Base-by-base conservation (phyloP, 305 asterid species). In the Ruellia speciosa region DNA sequence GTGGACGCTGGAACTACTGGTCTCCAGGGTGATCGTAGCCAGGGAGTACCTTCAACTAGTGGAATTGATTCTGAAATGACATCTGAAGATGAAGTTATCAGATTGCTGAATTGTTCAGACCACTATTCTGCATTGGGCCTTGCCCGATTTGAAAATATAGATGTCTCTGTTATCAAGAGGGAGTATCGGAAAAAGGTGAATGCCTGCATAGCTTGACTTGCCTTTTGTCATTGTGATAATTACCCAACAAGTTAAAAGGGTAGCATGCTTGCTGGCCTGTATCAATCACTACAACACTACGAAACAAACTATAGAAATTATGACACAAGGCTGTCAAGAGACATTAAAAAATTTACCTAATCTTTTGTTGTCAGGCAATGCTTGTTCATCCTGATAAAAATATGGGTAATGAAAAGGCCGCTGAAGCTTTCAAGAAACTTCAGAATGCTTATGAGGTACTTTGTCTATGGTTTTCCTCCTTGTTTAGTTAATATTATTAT, bases 361-460 rank as follows among this genome's bases (percentile, higher is more conserved):
- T 54, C 33, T 49, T 61, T 71, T 56, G 31, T 75, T 73, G 18
- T 73, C 67, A 92, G 98, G 98, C 96, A 70, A 92, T 92, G 93
- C 87, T 92, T 68, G 98, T 92, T 47, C 98, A 92, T 76, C 98
- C 98, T 54, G 98, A 90, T 78, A 90, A 90, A 80, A 90, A 90
- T 71, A 83, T 90, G 95, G 95, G 99, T 50, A 83, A 92, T 56
- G 96, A 82, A 72, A 88, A 73, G 77, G 94, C 99, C 69, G 99
- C 79, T 18, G 99, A 92, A 74, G 99, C 99, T 72, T 92, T 92
- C 75, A 80, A 84, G 81, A 88, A 86, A 72, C 96, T 92, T 75
- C 99, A 92, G 76, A 92, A 88, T 67, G 99, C 96, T 66, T 92
- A 92, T 55, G 98, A 90, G 94, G 98, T 67, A 49, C 28, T 69